Evolutionary conservation across 31 red algal species (phyloP).

Genomic region (Odonthalia washingtoniensis): DNA sequence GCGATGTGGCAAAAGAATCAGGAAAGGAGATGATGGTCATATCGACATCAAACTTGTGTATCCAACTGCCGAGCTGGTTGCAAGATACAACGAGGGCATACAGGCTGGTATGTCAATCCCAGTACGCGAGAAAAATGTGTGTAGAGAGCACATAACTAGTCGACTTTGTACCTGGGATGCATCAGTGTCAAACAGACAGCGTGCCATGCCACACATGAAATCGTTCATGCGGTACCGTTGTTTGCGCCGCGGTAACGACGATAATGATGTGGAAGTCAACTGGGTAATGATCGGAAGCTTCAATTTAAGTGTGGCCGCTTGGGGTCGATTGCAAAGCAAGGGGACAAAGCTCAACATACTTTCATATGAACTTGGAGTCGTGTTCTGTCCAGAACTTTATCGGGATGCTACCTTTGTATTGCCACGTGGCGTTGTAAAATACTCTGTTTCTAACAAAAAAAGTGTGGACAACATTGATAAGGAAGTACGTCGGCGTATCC

Average conservation of each 20-base stretch:
- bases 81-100: conserved; percentile 68
- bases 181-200: conserved; percentile 20
- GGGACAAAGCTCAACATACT: conserved; percentile 55
- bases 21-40: not conserved
- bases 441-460: no score
- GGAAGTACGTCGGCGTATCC: no score
- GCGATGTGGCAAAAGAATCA: not conserved
- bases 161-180: conserved; percentile 74
- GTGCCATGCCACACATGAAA: conserved; percentile 92
- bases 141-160: conserved; percentile 53
- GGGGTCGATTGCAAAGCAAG: conserved; percentile 70
- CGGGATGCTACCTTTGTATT: conserved; percentile 53
- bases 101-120: conserved; percentile 71
- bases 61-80: conserved; percentile 70
- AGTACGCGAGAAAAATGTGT: conserved; percentile 59
- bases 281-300: conserved; percentile 86
- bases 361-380: conserved; percentile 81
- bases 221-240: conserved; percentile 64
- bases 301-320: conserved; percentile 89
- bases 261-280: conserved; percentile 11
- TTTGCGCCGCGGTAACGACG: not conserved
- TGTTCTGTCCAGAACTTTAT: conserved; percentile 55
- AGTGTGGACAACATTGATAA: no score
- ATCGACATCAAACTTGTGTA: conserved; percentile 62
- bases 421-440: conserved; percentile 15